Base-by-base conservation (phyloP, 2,329 filamentous ascomycete species). In the Gliomastix tumulicola region DNA sequence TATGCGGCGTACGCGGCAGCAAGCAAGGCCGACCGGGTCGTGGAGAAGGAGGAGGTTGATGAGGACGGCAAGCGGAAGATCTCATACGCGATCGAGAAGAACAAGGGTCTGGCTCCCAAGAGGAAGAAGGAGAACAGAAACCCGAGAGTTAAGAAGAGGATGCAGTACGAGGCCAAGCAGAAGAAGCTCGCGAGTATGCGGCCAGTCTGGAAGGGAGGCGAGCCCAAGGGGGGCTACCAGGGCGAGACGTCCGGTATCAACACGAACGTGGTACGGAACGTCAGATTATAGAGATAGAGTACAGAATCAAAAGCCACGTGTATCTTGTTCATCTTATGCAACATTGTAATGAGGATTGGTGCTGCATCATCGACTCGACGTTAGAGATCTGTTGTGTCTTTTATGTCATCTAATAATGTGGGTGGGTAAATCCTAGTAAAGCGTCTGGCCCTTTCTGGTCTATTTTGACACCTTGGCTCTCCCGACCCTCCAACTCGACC, bases 171-270 rank as follows among this genome's bases (percentile, higher is more conserved):
- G 56, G 84, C 88, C 61, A 96, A 94, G 75, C 84, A 90, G 76
- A 97, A 96, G 85, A 96, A 97, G 74, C 65, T 97, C 55, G 79
- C 78, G 52, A 90, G 84, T 56, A 86, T 89, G 69, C 87, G 84
- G 67, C 76, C 85, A 8, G 71, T 87, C 12, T 97, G 89, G 68
- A 87, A 88, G 62, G 87, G 87, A 47, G 85, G 87, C 43, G 81
- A 94, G 65, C 80, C 85, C 49, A 78, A 77, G 54, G 84, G 88
- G 53, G 84, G 88, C 37, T 98, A 98, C 67, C 78, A 78, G 46
- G 92, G 92, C 66, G 92, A 97, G 62, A 65, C 84, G 65, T 92
- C 89, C 30, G 92, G 92, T 79, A 94, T 98, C 66, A 97, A 96
- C 72, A 85, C 82, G 49, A 84, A 85, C 16, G 65, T 98, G 61